Percentiles rank a stretch among this genome's conserved stretches.
Evolutionary conservation across 164 flowering plant species (phyloP).

Genomic region (Berberis vulgaris): DNA sequence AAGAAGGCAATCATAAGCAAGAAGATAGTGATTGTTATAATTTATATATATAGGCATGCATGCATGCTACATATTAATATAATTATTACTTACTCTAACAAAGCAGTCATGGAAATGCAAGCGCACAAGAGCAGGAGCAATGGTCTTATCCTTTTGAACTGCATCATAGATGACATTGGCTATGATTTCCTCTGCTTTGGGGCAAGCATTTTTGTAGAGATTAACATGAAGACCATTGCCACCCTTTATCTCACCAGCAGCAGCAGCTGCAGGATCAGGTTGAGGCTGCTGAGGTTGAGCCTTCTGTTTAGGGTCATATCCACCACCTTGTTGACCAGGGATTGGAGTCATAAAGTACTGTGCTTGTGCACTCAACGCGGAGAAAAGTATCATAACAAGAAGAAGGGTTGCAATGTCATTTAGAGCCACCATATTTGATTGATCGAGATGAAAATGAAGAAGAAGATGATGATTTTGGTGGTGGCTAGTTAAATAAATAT

Average conservation of each 20-base stretch:
- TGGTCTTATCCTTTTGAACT: background rate
- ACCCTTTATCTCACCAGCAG: background rate
- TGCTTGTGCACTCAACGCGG: too few species aligned
- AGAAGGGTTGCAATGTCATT: too few species aligned
- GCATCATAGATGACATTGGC: slow-evolving; percentile 1
- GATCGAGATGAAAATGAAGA: too few species aligned
- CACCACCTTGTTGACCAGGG: too few species aligned
- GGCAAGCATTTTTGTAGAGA: slow-evolving; percentile 15
- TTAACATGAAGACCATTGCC: slow-evolving; percentile 2
- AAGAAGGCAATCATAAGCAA: background rate
- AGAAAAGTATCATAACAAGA: too few species aligned
- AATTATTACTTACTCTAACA: slow-evolving; percentile 14
- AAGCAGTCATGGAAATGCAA: slow-evolving; percentile 29
- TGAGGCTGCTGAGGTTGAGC: too few species aligned
- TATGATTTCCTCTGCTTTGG: slow-evolving; percentile 15
- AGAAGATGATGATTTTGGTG: too few species aligned
- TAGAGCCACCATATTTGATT: too few species aligned
- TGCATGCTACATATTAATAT: background rate
- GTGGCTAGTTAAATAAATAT: too few species aligned
- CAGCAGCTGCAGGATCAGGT: background rate
- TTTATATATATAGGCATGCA: background rate
- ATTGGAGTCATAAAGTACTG: too few species aligned
- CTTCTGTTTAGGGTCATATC: too few species aligned
- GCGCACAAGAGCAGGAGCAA: slow-evolving; percentile 16
- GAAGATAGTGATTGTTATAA: background rate